Conservation (phyloP, 2,329 filamentous ascomycete species). For the Chrysosphaeria jannelii region DNA sequence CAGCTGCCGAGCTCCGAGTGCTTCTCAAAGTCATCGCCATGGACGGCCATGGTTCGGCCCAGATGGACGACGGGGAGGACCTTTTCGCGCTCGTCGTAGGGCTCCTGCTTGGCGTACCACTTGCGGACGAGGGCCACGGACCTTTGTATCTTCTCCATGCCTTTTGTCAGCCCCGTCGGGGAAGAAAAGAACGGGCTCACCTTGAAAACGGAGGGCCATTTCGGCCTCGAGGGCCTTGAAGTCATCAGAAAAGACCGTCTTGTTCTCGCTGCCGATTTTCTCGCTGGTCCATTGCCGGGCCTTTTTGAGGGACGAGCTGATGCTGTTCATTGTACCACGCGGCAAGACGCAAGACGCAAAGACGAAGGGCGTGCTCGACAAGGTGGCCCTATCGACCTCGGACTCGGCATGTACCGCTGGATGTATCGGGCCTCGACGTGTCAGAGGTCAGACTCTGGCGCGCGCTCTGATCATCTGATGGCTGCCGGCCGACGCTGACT, state of each 20-base stretch:
- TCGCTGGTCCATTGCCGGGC: slow-evolving; percentile 96
- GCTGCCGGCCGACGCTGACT: background rate
- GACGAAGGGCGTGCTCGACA: too few relatives aligned
- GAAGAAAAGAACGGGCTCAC: slow-evolving; percentile 18
- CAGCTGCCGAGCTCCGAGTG: slow-evolving; percentile 81
- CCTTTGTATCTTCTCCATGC: slow-evolving; percentile 68
- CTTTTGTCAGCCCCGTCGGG: too few relatives aligned
- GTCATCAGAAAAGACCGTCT: slow-evolving; percentile 63
- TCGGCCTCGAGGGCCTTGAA: slow-evolving; percentile 75
- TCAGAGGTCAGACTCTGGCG: too few relatives aligned
- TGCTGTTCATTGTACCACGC: too few relatives aligned
- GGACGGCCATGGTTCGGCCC: slow-evolving; percentile 57
- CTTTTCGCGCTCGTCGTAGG: slow-evolving; percentile 61
- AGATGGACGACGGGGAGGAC: slow-evolving; percentile 49
- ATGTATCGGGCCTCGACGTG: too few relatives aligned
- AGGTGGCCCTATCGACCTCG: too few relatives aligned
- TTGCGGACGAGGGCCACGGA: slow-evolving; percentile 72
- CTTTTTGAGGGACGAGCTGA: too few relatives aligned
- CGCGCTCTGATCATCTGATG: too few relatives aligned
- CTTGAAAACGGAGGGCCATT: slow-evolving; percentile 69
- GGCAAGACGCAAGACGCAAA: too few relatives aligned
- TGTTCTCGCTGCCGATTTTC: slow-evolving; percentile 77
- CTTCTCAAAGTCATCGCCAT: slow-evolving; percentile 76
- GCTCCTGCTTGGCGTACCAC: slow-evolving; percentile 55
- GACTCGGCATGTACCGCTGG: too few relatives aligned